A percentile compares a stretch with the other conserved stretches of the same genome.
Evolutionary conservation across 345 rosid genomes (phyloP).

Genomic region (Euphorbia peplus): DNA sequence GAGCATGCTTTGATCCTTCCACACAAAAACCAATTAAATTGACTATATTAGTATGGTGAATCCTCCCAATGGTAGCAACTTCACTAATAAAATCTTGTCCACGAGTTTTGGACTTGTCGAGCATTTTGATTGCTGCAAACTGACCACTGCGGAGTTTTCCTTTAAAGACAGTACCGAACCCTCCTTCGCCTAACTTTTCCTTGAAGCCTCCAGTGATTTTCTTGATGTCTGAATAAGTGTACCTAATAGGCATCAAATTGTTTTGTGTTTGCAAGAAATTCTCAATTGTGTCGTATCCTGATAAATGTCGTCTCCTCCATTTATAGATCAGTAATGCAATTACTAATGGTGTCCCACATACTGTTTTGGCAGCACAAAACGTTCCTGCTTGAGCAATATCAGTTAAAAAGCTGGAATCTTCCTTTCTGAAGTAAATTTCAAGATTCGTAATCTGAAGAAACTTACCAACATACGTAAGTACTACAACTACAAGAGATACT

Average conservation of each 20-base stretch:
- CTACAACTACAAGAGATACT: neutral
- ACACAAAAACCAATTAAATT: neutral
- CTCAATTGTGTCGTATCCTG: neutral
- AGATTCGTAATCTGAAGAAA: neutral
- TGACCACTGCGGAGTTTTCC: neutral
- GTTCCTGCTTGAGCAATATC: neutral
- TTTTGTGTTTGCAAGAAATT: neutral
- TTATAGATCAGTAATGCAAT: neutral
- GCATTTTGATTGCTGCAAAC: neutral
- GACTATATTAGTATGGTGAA: conserved; percentile 6
- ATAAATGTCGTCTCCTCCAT: neutral
- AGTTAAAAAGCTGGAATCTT: neutral
- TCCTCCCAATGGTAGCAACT: conserved; percentile 16
- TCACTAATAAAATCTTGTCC: conserved; percentile 18
- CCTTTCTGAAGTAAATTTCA: neutral
- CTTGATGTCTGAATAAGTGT: neutral
- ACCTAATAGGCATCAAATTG: neutral
- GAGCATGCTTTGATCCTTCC: conserved; percentile 12
- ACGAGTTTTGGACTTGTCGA: neutral
- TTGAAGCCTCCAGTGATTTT: neutral
- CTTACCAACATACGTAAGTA: neutral
- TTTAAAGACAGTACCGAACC: neutral
- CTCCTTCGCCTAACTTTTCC: neutral
- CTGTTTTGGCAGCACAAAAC: neutral
- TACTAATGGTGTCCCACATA: neutral